Evolutionary conservation across 768 basidiomycete genomes (phyloP).

Genomic region (Pulveroboletus ravenelii): DNA sequence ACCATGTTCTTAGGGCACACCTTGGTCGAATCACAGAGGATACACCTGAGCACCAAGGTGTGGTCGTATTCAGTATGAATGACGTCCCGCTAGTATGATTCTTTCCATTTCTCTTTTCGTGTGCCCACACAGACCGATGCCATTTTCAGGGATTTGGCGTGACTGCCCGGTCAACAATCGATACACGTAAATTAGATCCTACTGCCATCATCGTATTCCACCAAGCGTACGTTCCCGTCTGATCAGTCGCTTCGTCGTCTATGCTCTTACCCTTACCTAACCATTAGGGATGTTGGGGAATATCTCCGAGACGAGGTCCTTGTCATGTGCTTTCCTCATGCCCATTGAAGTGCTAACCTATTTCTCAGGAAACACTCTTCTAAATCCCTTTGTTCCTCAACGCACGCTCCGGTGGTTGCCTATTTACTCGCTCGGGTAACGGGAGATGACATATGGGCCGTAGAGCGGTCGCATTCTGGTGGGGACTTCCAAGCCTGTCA

Average conservation of each 20-base stretch:
- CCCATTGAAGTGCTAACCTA: slow-evolving; percentile 10
- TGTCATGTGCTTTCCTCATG: background rate
- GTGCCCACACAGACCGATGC: slow-evolving; percentile 4
- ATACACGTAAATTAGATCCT: slow-evolving; percentile 95
- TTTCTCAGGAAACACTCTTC: slow-evolving; percentile 70
- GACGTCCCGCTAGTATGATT: slow-evolving; percentile 80
- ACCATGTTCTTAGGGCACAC: slow-evolving; percentile 97
- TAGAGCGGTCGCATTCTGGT: background rate
- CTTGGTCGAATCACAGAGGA: slow-evolving; percentile 99
- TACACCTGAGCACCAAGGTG: slow-evolving; percentile 97
- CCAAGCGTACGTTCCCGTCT: slow-evolving; percentile 62
- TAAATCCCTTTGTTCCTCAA: slow-evolving; percentile 28
- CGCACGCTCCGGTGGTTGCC: slow-evolving; percentile 1
- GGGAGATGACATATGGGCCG: slow-evolving; percentile 12
- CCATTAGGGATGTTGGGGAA: slow-evolving; percentile 87
- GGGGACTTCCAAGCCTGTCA: background rate
- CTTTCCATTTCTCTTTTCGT: background rate
- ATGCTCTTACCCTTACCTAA: slow-evolving; percentile 2
- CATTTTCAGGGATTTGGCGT: slow-evolving; percentile 86
- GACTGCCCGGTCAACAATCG: slow-evolving; percentile 90
- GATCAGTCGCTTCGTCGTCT: background rate
- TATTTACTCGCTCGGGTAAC: slow-evolving; percentile 18
- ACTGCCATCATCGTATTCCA: slow-evolving; percentile 98
- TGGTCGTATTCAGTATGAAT: slow-evolving; percentile 93
- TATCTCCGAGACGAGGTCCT: slow-evolving; percentile 93